These are phyloP conservation scores for Taphrina confusa DNA, from an alignment of 1,139 yeast species.

Conservation along the genomic window DNA sequence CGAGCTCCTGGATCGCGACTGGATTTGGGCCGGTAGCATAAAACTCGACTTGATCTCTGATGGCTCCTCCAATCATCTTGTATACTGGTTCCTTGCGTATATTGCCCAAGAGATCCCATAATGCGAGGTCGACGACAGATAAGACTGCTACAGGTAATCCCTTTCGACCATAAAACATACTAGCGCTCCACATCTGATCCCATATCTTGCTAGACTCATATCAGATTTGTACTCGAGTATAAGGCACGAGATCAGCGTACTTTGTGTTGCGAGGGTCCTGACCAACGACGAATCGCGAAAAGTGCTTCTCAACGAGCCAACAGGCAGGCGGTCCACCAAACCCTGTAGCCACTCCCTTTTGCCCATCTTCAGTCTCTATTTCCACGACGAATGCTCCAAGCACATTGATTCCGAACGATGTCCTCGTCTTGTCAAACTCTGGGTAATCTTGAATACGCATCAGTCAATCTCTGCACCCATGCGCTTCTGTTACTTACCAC, in stretches of 20 bases:
- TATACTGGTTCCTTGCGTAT: constrained; percentile 55
- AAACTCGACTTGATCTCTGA: constrained; percentile 51
- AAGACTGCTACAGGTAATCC: constrained; percentile 55
- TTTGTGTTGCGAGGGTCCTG: constrained; percentile 54
- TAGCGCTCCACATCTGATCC: constrained; percentile 55
- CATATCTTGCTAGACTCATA: constrained; percentile 45
- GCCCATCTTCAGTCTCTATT: constrained; percentile 54
- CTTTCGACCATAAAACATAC: constrained; percentile 56
- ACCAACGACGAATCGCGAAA: constrained; percentile 52
- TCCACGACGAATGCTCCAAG: constrained; percentile 56
- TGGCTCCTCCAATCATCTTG: constrained; percentile 56
- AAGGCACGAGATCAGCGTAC: background rate
- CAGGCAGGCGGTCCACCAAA: constrained; percentile 58
- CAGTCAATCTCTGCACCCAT: background rate
- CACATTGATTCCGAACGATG: constrained; percentile 56
- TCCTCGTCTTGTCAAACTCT: constrained; percentile 52
- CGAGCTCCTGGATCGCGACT: constrained; percentile 52
- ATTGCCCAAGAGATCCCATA: constrained; percentile 56
- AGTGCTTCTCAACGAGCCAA: constrained; percentile 54
- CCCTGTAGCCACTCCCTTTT: constrained; percentile 56
- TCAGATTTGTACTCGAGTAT: too few species aligned
- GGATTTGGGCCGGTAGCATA: constrained; percentile 56
- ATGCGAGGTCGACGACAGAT: constrained; percentile 53
- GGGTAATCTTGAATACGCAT: constrained; percentile 35
- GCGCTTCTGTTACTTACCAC: constrained; percentile 35